Percentiles rank a stretch among this genome's conserved stretches.
These are phyloP conservation scores for Colletotrichum salicis DNA, from an alignment of 2,329 filamentous ascomycete species.

Conservation along the genomic window DNA sequence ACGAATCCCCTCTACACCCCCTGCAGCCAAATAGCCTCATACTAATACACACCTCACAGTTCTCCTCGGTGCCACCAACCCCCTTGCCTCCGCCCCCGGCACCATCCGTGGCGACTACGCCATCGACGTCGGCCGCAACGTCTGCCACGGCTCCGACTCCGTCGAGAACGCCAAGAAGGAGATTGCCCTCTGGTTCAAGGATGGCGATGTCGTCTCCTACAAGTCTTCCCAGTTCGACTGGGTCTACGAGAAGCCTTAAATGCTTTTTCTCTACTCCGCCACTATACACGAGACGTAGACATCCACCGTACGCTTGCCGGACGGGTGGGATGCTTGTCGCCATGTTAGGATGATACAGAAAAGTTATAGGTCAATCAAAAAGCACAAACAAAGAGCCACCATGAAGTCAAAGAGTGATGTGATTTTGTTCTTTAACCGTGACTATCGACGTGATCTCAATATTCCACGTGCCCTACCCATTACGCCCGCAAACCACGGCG, in stretches of 20 bases:
- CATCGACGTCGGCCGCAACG: conserved; percentile 88
- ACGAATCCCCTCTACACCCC: neutral
- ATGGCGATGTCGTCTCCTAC: conserved; percentile 85
- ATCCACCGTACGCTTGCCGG: neutral
- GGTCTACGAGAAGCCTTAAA: conserved; percentile 91
- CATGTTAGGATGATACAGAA: conserved; percentile 31
- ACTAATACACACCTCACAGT: conserved; percentile 53
- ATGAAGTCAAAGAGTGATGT: neutral
- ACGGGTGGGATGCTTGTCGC: conserved; percentile 9
- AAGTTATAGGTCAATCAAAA: conserved; percentile 32
- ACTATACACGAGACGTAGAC: conserved; percentile 4
- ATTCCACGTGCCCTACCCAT: conserved; percentile 56
- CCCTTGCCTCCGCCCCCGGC: conserved; percentile 89
- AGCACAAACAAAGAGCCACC: conserved; percentile 20
- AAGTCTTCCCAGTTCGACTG: conserved; percentile 88
- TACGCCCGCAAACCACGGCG: conserved; percentile 87
- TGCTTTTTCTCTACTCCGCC: conserved; percentile 12
- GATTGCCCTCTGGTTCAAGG: conserved; percentile 98
- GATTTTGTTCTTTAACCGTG: neutral
- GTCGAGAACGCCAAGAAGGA: conserved; percentile 99
- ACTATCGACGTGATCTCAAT: conserved; percentile 44
- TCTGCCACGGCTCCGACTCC: conserved; percentile 99
- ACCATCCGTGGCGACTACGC: conserved; percentile 97
- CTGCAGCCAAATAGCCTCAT: conserved; percentile 36
- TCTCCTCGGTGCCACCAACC: conserved; percentile 99